phyloP scores from a whole-genome alignment of 2,329 filamentous ascomycete species.

The Diaporthe nobilis region DNA sequence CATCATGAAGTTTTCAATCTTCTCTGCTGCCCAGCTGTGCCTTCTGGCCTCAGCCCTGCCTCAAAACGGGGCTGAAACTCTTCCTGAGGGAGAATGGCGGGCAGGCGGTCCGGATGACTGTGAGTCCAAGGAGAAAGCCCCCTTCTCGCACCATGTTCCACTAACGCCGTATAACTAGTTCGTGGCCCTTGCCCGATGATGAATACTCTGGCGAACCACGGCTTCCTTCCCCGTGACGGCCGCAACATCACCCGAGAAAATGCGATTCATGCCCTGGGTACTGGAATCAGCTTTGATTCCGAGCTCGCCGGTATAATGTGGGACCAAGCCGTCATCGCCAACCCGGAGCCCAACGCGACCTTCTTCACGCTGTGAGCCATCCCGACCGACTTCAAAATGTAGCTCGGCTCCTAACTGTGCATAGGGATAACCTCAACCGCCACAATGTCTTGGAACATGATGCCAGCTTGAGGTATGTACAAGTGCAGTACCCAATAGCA shows the following conservation, averaged over 20 bases:
- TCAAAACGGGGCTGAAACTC: neutral
- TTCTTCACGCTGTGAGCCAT: slow-evolving; percentile 50
- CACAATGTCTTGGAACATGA: slow-evolving; percentile 66
- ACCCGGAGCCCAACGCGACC: slow-evolving; percentile 60
- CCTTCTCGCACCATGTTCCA: neutral
- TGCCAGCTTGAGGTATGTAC: slow-evolving; percentile 52
- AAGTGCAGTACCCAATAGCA: neutral
- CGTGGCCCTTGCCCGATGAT: slow-evolving; percentile 65
- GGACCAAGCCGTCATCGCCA: slow-evolving; percentile 57
- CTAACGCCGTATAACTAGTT: slow-evolving; percentile 46
- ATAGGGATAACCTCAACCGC: slow-evolving; percentile 56
- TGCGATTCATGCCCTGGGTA: slow-evolving; percentile 54
- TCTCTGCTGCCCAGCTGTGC: neutral
- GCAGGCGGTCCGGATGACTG: slow-evolving; percentile 25
- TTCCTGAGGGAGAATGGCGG: slow-evolving; percentile 22
- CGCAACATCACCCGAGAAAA: slow-evolving; percentile 56
- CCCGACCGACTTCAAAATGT: neutral
- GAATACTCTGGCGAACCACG: slow-evolving; percentile 67
- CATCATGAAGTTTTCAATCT: slow-evolving; percentile 18
- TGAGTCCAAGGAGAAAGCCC: neutral
- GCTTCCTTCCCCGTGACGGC: slow-evolving; percentile 62
- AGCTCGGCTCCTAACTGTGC: neutral
- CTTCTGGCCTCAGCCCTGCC: slow-evolving; percentile 2
- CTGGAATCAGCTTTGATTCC: slow-evolving; percentile 59
- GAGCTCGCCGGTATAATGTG: slow-evolving; percentile 58